These are phyloP conservation scores for Beauveria sp. DNA, from an alignment of 2,329 filamentous ascomycete genomes.

Conservation along the genomic window DNA sequence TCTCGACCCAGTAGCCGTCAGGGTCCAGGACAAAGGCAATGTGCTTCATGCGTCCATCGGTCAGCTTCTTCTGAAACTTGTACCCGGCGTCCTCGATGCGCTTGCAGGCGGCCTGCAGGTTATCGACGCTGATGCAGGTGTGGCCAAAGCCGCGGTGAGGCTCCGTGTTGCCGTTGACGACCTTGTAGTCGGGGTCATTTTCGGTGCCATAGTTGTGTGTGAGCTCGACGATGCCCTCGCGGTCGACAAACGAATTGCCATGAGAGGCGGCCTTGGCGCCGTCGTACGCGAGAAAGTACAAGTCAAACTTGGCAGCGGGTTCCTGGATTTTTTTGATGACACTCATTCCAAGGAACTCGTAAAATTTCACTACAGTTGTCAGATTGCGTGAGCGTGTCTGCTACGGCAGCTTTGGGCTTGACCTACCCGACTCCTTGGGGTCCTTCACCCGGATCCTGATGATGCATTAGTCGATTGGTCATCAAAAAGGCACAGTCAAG, in stretches of 20 bases:
- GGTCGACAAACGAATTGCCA: conserved; percentile 66
- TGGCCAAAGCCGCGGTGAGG: conserved; percentile 80
- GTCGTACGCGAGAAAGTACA: conserved; percentile 93
- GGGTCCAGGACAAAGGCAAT: conserved; percentile 90
- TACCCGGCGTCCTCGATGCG: conserved; percentile 86
- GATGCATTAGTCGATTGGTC: conserved; percentile 13
- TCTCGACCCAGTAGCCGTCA: conserved; percentile 80
- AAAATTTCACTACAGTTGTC: conserved; percentile 65
- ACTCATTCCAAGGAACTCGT: conserved; percentile 85
- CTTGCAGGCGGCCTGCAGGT: conserved; percentile 83
- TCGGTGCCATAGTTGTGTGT: conserved; percentile 85
- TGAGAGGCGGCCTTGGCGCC: conserved; percentile 64
- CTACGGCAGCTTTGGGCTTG: background rate
- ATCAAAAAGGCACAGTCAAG: too few species aligned
- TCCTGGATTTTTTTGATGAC: conserved; percentile 73
- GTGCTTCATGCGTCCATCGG: conserved; percentile 76
- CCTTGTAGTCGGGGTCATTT: conserved; percentile 68
- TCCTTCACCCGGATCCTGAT: conserved; percentile 87
- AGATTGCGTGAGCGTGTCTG: conserved; percentile 8
- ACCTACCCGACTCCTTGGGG: conserved; percentile 66
- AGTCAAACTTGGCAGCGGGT: conserved; percentile 84
- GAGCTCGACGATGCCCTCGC: conserved; percentile 85
- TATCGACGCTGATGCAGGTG: conserved; percentile 73
- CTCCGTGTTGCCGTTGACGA: conserved; percentile 87
- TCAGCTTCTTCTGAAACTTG: conserved; percentile 89